Conservation (phyloP, 768 basidiomycete genomes). For the Lentinula lateritia region DNA sequence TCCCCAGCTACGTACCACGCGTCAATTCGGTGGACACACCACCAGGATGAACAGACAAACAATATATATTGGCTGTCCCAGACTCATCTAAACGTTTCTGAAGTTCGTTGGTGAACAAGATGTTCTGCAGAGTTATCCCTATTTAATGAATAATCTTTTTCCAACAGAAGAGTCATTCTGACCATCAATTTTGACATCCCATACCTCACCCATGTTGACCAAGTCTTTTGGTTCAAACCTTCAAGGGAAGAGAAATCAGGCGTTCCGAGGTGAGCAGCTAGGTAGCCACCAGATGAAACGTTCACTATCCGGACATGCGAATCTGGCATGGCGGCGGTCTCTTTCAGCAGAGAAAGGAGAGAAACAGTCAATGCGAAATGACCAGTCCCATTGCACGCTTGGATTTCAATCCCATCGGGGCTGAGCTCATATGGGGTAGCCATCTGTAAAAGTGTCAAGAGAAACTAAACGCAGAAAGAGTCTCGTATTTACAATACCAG, state of each 20-base stretch:
- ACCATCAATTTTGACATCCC: conserved; percentile 8
- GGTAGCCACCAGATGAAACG: not conserved
- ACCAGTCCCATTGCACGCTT: conserved; percentile 7
- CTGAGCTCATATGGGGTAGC: conserved; percentile 5
- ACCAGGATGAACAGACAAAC: conserved; percentile 8
- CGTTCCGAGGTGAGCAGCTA: not conserved
- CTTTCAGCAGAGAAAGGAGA: conserved; percentile 5
- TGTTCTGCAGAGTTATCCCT: not conserved
- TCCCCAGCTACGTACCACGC: not conserved
- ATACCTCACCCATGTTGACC: conserved; percentile 4
- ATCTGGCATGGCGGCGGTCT: conserved; percentile 2
- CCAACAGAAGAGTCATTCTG: no score
- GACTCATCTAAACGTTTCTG: conserved; percentile 6
- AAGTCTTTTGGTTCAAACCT: conserved; percentile 3
- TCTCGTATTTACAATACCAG: conserved; percentile 7
- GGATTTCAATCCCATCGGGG: conserved; percentile 8
- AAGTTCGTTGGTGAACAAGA: conserved; percentile 10
- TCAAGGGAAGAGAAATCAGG: conserved; percentile 7
- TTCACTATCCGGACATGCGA: conserved; percentile 8
- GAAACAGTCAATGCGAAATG: conserved; percentile 6
- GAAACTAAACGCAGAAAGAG: not conserved
- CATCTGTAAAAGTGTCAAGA: not conserved
- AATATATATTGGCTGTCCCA: conserved; percentile 4
- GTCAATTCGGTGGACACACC: not conserved
- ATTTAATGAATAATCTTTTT: no score